Evolutionary conservation across 441 rosid genomes (phyloP).

Genomic region (Arabidopsis hybrid): DNA sequence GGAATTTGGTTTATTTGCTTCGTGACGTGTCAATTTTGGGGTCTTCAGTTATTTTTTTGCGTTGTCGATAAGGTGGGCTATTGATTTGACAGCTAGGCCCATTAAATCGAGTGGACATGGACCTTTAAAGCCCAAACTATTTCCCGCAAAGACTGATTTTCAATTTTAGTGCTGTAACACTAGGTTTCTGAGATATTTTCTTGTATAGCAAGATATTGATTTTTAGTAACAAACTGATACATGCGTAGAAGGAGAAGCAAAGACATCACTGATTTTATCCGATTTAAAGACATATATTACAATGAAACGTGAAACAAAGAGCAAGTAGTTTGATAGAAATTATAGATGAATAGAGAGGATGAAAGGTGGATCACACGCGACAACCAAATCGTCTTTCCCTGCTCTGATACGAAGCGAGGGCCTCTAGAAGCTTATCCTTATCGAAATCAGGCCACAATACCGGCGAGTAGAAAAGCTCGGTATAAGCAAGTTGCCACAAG

Average conservation of each 20-base stretch:
- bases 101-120: neutral
- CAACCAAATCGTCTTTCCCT: slow-evolving; percentile 40
- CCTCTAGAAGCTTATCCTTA: slow-evolving; percentile 6
- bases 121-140: slow-evolving; percentile 1
- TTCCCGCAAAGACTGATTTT: too few relatives aligned
- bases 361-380: neutral
- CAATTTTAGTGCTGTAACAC: too few relatives aligned
- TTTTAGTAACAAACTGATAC: neutral
- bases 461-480: slow-evolving; percentile 48
- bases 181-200: slow-evolving; percentile 6
- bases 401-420: slow-evolving; percentile 24
- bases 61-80: slow-evolving; percentile 38
- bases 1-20: neutral
- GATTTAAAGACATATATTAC: neutral
- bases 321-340: neutral
- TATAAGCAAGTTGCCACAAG: slow-evolving; percentile 51
- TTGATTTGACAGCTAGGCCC: neutral
- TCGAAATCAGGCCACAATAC: slow-evolving; percentile 57
- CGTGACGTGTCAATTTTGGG: slow-evolving; percentile 36
- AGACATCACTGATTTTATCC: neutral
- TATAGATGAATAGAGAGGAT: neutral
- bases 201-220: slow-evolving; percentile 1
- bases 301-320: neutral
- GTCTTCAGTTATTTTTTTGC: neutral
- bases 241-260: neutral